These are phyloP conservation scores for Amaranthus cruentus DNA, from an alignment of 148 eudicot species.

Conservation along the genomic window DNA sequence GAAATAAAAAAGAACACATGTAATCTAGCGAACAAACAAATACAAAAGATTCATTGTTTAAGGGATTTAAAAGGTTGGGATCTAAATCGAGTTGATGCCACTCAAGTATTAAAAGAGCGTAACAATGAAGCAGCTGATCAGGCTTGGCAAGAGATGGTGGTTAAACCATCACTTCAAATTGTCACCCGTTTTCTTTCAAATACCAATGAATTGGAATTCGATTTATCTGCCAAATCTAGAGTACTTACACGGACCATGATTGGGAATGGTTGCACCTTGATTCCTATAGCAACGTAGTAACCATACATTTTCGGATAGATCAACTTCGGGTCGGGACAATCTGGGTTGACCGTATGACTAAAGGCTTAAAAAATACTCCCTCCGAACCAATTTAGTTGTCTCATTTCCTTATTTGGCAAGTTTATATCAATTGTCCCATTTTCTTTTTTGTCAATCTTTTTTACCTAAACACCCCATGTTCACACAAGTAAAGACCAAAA, in stretches of 20 bases:
- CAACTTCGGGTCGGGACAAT: no score
- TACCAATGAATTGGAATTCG: neutral
- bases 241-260: conserved; percentile 16
- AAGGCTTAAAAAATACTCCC: no score
- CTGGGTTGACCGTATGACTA: no score
- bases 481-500: no score
- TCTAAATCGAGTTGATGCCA: conserved; percentile 59
- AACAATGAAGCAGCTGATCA: conserved; percentile 34
- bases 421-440: no score
- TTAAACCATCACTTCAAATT: conserved; percentile 30
- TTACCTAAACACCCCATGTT: no score
- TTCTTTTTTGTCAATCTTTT: no score
- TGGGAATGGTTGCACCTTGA: conserved; percentile 6
- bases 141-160: conserved; percentile 48
- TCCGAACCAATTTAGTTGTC: no score
- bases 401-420: no score
- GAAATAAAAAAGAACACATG: conserved; percentile 49
- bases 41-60: conserved; percentile 46
- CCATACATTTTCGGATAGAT: no score
- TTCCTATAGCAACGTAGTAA: neutral
- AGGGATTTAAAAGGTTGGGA: conserved; percentile 50
- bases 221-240: conserved; percentile 2
- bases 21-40: conserved; percentile 41
- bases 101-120: conserved; percentile 37
- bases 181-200: conserved; percentile 33